Conservation (phyloP, 2,329 filamentous ascomycete species). For the Coniella lustricola region DNA sequence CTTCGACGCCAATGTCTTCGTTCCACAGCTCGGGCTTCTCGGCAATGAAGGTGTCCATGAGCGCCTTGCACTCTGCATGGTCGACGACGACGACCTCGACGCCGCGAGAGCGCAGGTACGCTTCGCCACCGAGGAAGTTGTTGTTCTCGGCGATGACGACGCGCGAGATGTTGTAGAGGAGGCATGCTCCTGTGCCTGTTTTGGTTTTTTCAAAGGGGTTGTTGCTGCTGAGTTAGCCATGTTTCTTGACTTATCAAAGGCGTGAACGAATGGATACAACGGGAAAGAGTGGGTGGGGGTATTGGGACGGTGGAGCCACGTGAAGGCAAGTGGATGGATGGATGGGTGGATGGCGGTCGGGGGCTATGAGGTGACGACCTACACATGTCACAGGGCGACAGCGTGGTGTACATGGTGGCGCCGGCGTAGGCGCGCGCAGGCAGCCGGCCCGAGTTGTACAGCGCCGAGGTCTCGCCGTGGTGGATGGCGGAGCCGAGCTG, state of each 20-base stretch:
- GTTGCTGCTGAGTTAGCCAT: too few species aligned
- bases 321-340: too few species aligned
- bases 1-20: conserved; percentile 50
- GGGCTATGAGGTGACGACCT: conserved; percentile 16
- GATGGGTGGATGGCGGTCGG: too few species aligned
- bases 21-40: conserved; percentile 67
- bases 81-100: conserved; percentile 68
- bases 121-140: conserved; percentile 67
- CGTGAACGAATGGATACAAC: too few species aligned
- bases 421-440: conserved; percentile 62
- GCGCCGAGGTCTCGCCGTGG: conserved; percentile 68
- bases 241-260: too few species aligned
- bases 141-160: conserved; percentile 75
- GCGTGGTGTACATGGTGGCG: conserved; percentile 76
- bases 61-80: conserved; percentile 53
- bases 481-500: conserved; percentile 43
- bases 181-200: conserved; percentile 59
- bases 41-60: conserved; percentile 67
- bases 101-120: conserved; percentile 58
- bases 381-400: conserved; percentile 77
- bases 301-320: neutral
- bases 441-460: conserved; percentile 66
- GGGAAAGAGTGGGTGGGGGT: neutral
- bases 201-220: neutral
- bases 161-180: conserved; percentile 66